A percentile compares a stretch with the other conserved stretches of the same genome.
phyloP scores from a whole-genome alignment of 2,329 filamentous ascomycete species.

The Fusarium foetens region DNA sequence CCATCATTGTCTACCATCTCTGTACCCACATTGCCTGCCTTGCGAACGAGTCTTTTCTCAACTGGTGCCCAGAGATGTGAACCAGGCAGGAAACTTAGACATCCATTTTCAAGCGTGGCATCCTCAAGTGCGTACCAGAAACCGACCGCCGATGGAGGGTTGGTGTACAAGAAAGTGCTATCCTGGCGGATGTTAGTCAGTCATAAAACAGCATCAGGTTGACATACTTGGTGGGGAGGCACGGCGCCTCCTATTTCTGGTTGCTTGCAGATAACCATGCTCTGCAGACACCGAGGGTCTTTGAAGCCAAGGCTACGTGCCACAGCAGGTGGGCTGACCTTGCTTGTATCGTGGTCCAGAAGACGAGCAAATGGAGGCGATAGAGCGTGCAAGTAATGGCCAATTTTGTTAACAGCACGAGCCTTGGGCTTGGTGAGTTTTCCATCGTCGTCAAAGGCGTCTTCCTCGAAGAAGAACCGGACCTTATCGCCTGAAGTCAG shows the following conservation, averaged over 20 bases:
- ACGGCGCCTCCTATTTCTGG: constrained; percentile 94
- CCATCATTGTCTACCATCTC: constrained; percentile 78
- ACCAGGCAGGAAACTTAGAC: constrained; percentile 85
- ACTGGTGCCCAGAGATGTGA: constrained; percentile 81
- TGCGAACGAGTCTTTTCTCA: constrained; percentile 78
- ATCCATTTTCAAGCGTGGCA: constrained; percentile 86
- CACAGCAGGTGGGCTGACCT: constrained; percentile 65
- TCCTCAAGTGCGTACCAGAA: constrained; percentile 99
- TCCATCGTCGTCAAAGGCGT: constrained; percentile 77
- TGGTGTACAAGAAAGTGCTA: constrained; percentile 89
- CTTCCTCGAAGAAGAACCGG: constrained; percentile 97
- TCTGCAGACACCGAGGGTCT: constrained; percentile 84
- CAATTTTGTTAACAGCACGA: constrained; percentile 89
- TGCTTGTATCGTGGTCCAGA: constrained; percentile 54
- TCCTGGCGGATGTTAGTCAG: constrained; percentile 71
- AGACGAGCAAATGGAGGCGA: constrained; percentile 73
- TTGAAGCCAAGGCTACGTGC: constrained; percentile 77
- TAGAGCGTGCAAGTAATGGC: constrained; percentile 78
- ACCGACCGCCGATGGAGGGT: constrained; percentile 87
- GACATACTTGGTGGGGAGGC: constrained; percentile 78
- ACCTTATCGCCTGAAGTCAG: constrained; percentile 89
- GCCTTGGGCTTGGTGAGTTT: constrained; percentile 81
- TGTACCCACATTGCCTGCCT: constrained; percentile 64
- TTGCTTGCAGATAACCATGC: constrained; percentile 99
- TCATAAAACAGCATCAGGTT: neutral